Conservation (phyloP, 225 moss, liverwort and hornwort species). For the Sphagnum tenellum region DNA sequence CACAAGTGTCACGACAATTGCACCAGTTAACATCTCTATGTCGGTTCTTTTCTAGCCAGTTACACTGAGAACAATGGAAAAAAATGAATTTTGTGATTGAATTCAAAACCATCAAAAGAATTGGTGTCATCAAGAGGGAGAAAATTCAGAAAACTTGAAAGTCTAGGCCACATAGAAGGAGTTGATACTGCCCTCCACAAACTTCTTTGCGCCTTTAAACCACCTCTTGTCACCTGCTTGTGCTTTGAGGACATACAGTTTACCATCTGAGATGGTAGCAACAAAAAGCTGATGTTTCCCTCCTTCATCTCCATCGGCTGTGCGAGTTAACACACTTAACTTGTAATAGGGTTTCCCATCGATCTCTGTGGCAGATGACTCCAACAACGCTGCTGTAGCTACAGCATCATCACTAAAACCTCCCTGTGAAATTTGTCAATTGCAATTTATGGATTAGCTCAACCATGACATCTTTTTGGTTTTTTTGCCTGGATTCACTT, state of each 20-base stretch:
- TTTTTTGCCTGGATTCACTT: not conserved
- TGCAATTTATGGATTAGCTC: too few relatives aligned
- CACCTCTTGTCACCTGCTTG: conserved; percentile 99
- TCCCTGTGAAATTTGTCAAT: conserved; percentile 23
- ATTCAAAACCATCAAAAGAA: too few relatives aligned
- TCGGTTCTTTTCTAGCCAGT: too few relatives aligned
- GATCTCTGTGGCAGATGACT: conserved; percentile 20
- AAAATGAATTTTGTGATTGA: too few relatives aligned
- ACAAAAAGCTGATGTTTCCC: conserved; percentile 86
- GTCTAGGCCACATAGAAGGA: conserved; percentile 63
- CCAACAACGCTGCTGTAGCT: conserved; percentile 57
- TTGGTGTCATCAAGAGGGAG: too few relatives aligned
- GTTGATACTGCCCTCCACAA: conserved; percentile 51
- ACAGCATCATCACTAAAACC: conserved; percentile 61
- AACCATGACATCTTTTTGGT: too few relatives aligned
- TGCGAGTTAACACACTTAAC: conserved; percentile 75
- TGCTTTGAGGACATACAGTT: conserved; percentile 74
- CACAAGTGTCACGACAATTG: too few relatives aligned
- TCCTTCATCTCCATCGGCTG: conserved; percentile 88
- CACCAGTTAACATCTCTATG: too few relatives aligned
- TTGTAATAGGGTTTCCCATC: conserved; percentile 75
- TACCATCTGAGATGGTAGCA: conserved; percentile 63
- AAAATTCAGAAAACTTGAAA: too few relatives aligned
- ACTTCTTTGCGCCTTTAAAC: conserved; percentile 91
- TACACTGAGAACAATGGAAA: too few relatives aligned